These are phyloP conservation scores for Silene uniflora DNA, from an alignment of 148 eudicot species.

Conservation along the genomic window DNA sequence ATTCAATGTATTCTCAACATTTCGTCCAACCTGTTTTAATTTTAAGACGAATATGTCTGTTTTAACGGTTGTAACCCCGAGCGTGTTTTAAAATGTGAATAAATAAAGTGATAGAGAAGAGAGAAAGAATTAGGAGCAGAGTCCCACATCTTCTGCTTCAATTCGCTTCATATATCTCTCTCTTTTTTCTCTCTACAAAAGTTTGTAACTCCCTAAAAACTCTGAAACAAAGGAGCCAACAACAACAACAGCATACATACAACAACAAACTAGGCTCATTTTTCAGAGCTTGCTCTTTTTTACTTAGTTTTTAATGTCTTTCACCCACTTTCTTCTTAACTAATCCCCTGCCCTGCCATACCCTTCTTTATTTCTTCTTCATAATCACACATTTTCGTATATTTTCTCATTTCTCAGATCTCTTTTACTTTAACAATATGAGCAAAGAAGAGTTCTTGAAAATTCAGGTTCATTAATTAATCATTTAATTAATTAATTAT, in stretches of 20 bases:
- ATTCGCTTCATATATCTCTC: not conserved
- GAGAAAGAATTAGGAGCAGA: not conserved
- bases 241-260: not conserved
- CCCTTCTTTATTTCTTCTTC: slow-evolving; percentile 15
- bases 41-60: too few relatives aligned
- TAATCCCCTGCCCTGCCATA: not conserved
- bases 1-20: too few relatives aligned
- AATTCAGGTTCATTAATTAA: slow-evolving; percentile 59
- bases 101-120: not conserved
- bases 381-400: not conserved
- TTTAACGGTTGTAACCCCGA: too few relatives aligned
- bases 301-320: slow-evolving; percentile 45
- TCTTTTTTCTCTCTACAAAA: slow-evolving; percentile 11
- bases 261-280: slow-evolving; percentile 13
- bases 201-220: slow-evolving; percentile 26
- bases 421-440: slow-evolving; percentile 34
- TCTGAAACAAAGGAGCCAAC: slow-evolving; percentile 62
- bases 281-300: slow-evolving; percentile 23
- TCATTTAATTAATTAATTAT: not conserved
- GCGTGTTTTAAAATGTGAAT: not conserved
- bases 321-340: slow-evolving; percentile 47
- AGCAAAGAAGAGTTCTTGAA: slow-evolving; percentile 96
- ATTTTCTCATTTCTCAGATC: slow-evolving; percentile 35
- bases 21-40: too few relatives aligned
- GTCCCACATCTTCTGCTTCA: not conserved